phyloP scores from a whole-genome alignment of 495 filamentous ascomycete genomes.

The Penicillium riverlandense region DNA sequence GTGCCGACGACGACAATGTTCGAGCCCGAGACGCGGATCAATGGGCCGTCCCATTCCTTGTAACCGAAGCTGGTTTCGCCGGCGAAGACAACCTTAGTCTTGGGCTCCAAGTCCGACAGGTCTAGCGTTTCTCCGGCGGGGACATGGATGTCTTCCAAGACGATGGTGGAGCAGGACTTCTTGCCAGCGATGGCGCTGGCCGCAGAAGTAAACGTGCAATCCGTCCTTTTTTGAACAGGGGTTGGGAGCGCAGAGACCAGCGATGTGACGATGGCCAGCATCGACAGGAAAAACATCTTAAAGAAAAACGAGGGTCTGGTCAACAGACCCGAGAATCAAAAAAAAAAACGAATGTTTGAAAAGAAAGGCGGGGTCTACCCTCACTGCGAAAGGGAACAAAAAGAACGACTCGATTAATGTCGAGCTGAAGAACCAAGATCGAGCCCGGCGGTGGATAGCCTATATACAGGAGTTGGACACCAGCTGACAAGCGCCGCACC shows the following conservation, averaged over 20 bases:
- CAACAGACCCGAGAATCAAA: constrained; percentile 6
- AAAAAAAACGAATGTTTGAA: not conserved
- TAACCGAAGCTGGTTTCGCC: constrained; percentile 48
- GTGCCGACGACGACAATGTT: constrained; percentile 36
- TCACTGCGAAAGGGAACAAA: not conserved
- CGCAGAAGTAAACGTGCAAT: constrained; percentile 45
- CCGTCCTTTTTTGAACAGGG: constrained; percentile 25
- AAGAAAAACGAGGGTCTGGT: constrained; percentile 6
- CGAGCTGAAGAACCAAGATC: not conserved
- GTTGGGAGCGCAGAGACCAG: constrained; percentile 18
- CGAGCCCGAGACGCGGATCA: constrained; percentile 39
- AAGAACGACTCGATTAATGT: not conserved
- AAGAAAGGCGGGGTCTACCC: not conserved
- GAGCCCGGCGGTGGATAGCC: too few relatives aligned
- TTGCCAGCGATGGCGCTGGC: constrained; percentile 35
- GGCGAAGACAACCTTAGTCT: constrained; percentile 43
- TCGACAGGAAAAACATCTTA: constrained; percentile 13
- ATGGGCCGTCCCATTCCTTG: constrained; percentile 45
- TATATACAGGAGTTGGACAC: too few relatives aligned
- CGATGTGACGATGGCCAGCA: constrained; percentile 15
- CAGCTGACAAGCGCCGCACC: too few relatives aligned
- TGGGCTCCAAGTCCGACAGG: constrained; percentile 36
- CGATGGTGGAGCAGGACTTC: constrained; percentile 43
- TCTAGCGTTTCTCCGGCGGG: constrained; percentile 48
- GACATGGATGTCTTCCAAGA: constrained; percentile 40